A percentile compares a stretch with the other conserved stretches of the same genome.
Conservation (phyloP, 2,329 filamentous ascomycete species). For the Chaetomium sp. region DNA sequence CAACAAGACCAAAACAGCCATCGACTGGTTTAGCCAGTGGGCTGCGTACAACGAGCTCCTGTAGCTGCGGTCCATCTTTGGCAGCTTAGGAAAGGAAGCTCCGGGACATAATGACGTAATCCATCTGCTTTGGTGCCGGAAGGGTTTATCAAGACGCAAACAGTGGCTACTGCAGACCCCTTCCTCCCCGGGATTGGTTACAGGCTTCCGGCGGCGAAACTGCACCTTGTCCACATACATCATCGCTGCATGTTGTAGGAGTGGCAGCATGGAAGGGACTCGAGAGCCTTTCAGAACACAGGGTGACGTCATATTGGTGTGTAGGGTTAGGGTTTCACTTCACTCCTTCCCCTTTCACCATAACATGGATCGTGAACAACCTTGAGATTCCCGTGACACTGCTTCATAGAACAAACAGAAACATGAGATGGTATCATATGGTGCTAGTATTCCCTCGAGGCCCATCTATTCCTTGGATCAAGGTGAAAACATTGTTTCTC, state of each 20-base stretch:
- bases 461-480: no score
- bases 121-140: not conserved
- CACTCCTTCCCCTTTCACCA: no score
- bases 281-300: not conserved
- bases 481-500: no score
- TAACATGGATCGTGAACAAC: no score
- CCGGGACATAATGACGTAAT: conserved; percentile 27
- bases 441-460: no score
- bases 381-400: no score
- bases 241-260: not conserved
- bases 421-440: no score
- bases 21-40: not conserved
- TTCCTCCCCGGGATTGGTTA: not conserved
- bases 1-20: not conserved
- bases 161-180: no score
- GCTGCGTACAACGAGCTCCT: not conserved
- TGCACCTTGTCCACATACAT: not conserved
- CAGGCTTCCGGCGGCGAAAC: not conserved
- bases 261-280: no score
- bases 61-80: not conserved
- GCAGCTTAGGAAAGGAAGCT: conserved; percentile 15
- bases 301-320: not conserved
- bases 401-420: no score
- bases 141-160: not conserved
- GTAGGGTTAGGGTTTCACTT: not conserved